Evolutionary conservation across 2,329 filamentous ascomycete genomes (phyloP), one percentile per base, ranked within the genome.

Genomic region (Colletotrichum orbiculare): DNA sequence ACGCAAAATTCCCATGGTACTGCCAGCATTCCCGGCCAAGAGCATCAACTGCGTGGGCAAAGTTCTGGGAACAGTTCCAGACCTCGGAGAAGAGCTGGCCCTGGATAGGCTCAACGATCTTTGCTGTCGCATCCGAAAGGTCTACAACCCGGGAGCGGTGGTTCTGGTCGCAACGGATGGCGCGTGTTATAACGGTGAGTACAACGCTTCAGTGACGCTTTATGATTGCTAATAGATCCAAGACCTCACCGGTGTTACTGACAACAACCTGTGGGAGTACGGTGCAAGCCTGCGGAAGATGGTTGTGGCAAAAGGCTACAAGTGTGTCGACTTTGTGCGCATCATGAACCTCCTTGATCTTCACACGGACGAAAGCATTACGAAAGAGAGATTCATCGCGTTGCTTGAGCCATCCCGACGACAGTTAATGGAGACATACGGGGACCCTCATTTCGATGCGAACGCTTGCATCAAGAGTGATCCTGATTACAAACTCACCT

Each of bases 401-500:
- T 33, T 57, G 10, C 47, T 56, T 17, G 54, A 61, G 10, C 49
- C 58, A 8, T 61, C 58, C 8, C 38, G 62, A 37, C 49, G 37
- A 25, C 49, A 55, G 15, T 46, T 65, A 6, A 60, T 65, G 55
- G 41, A 13, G 37, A 37, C 17, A 33, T 65, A 60, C 39, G 49
- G 42, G 8, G 50, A 56, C 13, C 49, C 55, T 4, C 41, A 56
- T 48, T 60, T 60, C 37, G 64, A 67, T 38, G 60, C 54, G 13
- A 64, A 46, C 9, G 59, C 50, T 39, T 64, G 61, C 41, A 65
- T 64, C 37, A 57, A 54, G 61, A 48, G 58, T 12, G 55, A 67
- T 39, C 65, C 61, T 15, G 57, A 65, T 37, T 57, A 54, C 48
- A 64, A 64, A 42, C 53, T 65, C 52, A 67, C 65, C 6, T 67